phyloP scores from a whole-genome alignment of 148 eudicot genomes.

The Camellia granthamiana region DNA sequence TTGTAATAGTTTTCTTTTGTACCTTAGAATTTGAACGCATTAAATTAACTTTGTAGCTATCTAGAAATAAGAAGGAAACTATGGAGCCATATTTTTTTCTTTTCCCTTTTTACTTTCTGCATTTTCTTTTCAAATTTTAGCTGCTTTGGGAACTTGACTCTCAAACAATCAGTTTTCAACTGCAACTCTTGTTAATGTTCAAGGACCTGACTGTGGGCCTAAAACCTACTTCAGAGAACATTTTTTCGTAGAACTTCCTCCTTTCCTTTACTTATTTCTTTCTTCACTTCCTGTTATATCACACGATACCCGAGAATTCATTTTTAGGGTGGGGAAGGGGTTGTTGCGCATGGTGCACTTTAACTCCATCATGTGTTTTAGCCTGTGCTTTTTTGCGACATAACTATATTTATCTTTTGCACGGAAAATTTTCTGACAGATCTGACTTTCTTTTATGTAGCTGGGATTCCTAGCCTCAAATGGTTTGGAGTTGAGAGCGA shows the following conservation, averaged over 20 bases:
- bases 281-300: not conserved
- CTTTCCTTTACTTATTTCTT: not conserved
- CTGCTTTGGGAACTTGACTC: not conserved
- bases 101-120: not conserved
- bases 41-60: not conserved
- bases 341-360: not conserved
- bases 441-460: slow-evolving; percentile 36
- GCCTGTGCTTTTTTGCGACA: not conserved
- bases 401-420: not conserved
- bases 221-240: not conserved
- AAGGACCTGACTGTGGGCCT: not conserved
- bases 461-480: slow-evolving; percentile 74
- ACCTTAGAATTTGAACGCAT: not conserved
- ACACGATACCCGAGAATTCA: not conserved
- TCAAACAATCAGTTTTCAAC: not conserved
- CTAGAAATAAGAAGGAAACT: not conserved
- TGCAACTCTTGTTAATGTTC: not conserved
- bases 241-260: not conserved
- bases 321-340: not conserved
- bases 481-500: slow-evolving; percentile 90
- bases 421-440: not conserved
- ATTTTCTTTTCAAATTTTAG: not conserved
- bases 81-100: not conserved
- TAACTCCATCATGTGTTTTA: not conserved
- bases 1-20: not conserved